Base-by-base conservation (phyloP, 2,329 filamentous ascomycete genomes). In the Fusarium oxysporum region DNA sequence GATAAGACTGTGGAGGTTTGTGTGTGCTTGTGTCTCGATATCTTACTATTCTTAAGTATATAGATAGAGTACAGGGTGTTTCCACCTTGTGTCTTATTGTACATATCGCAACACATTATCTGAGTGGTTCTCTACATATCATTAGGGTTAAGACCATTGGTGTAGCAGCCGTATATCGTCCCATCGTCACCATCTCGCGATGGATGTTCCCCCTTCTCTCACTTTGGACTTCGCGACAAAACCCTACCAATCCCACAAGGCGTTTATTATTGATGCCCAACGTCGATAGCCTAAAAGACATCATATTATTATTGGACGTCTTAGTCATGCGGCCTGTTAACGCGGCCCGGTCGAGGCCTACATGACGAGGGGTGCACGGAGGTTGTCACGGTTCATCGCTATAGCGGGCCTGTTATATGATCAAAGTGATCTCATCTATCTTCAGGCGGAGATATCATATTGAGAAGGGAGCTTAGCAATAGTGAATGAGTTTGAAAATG, bases 261-360 rank as follows among this genome's bases (percentile, higher is more conserved):
- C 43, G 54, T 14, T 37, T 33, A 28, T 40, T 65, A n/a, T 73
- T 73, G 70, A 58, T 73, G 71, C 71, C 71, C 66, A 71, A 73
- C 61, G 28, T 32, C 44, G n/a, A 35, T 33, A 37, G 40, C 28
- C 47, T 33, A 61, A 37, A n/a, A 41, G 28, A 5, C 41, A 12
- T 44, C 9, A 19, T 23, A 25, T 64, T 37, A 21, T 33, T 54
- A 69, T 69, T 69, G 66, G 66, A 28, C 16, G 19, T 43, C 41
- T 41, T 21, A 32, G 32, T 37, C 37, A 50, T 73, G 70, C 70
- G 70, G 57, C 70, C 70, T 37, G 17, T 60, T 40, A 50, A 71
- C 25, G 62, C 57, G 65, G 51, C 65, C 70, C 33, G 61, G 65
- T 71, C 65, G 54, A 59, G 70, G 65, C 61, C 65, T 55, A 57